Percentiles rank a stretch among this genome's conserved stretches.
Evolutionary conservation across 2,329 filamentous ascomycete species (phyloP).

Genomic region (Diaporthe longicolla): DNA sequence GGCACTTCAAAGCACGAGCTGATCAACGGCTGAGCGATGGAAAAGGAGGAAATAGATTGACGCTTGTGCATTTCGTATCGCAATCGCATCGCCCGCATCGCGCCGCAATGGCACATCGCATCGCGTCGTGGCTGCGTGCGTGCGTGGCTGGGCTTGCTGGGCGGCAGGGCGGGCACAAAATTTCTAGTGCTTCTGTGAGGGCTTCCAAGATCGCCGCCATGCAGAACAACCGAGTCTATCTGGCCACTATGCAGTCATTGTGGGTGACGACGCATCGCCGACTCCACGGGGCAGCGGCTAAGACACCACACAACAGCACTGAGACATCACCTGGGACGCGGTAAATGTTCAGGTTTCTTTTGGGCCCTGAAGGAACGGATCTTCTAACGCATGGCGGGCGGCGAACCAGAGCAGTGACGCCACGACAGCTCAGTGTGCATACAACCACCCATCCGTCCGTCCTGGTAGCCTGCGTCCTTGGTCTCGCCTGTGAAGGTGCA

Average conservation of each 20-base stretch:
- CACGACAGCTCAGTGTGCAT: slow-evolving; percentile 9
- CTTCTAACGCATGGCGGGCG: not conserved
- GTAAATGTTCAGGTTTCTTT: not conserved
- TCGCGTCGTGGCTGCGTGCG: slow-evolving; percentile 3
- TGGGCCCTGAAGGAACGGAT: not conserved
- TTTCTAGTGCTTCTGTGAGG: slow-evolving; percentile 37
- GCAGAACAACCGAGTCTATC: slow-evolving; percentile 31
- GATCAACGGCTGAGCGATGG: slow-evolving; percentile 14
- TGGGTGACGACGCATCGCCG: not conserved
- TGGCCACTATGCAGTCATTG: slow-evolving; percentile 29
- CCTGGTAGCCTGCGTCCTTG: not conserved
- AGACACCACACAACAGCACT: not conserved
- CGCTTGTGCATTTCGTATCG: slow-evolving; percentile 9
- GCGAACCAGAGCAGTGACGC: slow-evolving; percentile 2
- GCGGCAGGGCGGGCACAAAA: not conserved
- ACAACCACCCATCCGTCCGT: not conserved
- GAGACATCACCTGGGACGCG: not conserved
- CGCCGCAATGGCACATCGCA: not conserved
- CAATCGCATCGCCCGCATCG: not conserved
- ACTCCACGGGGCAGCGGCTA: not conserved
- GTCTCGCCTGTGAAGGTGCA: not conserved
- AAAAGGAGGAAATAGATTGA: not conserved
- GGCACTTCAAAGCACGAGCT: slow-evolving; percentile 25
- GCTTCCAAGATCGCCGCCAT: slow-evolving; percentile 39
- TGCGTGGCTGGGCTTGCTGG: not conserved